Percentiles rank a stretch among this genome's conserved stretches.
Evolutionary conservation across 1,139 yeast genomes (phyloP).

Genomic region (Diutina siamensis): DNA sequence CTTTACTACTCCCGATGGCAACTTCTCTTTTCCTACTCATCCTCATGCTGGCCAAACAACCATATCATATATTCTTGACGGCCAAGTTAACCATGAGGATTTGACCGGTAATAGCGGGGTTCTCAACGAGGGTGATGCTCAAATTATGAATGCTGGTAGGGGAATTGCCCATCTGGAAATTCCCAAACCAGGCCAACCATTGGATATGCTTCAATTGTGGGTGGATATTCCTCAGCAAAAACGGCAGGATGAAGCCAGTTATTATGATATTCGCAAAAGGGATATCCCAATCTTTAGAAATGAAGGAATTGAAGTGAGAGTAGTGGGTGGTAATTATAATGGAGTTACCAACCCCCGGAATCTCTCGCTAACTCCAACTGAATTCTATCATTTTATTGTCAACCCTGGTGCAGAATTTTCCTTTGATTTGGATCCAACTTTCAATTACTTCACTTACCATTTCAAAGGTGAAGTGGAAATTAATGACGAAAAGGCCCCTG

Average conservation of each 20-base stretch:
- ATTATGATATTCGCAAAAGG: slow-evolving; percentile 60
- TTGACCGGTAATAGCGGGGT: neutral
- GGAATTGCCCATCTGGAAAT: slow-evolving; percentile 72
- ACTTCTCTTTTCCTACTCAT: neutral
- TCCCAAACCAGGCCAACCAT: slow-evolving; percentile 55
- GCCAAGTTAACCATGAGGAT: neutral
- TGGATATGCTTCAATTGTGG: slow-evolving; percentile 33
- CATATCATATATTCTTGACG: neutral
- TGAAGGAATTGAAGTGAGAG: slow-evolving; percentile 57
- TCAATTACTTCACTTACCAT: slow-evolving; percentile 71
- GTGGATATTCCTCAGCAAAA: slow-evolving; percentile 23
- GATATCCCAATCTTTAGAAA: slow-evolving; percentile 57
- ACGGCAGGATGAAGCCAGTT: slow-evolving; percentile 64
- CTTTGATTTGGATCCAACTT: slow-evolving; percentile 51
- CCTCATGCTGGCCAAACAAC: neutral
- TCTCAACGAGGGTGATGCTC: neutral
- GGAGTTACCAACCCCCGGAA: slow-evolving; percentile 55
- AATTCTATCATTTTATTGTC: slow-evolving; percentile 58
- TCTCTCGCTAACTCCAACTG: slow-evolving; percentile 75
- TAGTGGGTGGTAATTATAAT: slow-evolving; percentile 66
- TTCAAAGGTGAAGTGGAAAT: too few relatives aligned
- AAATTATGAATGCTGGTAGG: neutral
- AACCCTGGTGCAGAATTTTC: slow-evolving; percentile 57
- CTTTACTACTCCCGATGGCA: neutral
- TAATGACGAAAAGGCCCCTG: too few relatives aligned